A percentile compares a stretch with the other conserved stretches of the same genome.
Conservation (phyloP, 208 protist genomes). For the Herpetomonas samuelpessoai region DNA sequence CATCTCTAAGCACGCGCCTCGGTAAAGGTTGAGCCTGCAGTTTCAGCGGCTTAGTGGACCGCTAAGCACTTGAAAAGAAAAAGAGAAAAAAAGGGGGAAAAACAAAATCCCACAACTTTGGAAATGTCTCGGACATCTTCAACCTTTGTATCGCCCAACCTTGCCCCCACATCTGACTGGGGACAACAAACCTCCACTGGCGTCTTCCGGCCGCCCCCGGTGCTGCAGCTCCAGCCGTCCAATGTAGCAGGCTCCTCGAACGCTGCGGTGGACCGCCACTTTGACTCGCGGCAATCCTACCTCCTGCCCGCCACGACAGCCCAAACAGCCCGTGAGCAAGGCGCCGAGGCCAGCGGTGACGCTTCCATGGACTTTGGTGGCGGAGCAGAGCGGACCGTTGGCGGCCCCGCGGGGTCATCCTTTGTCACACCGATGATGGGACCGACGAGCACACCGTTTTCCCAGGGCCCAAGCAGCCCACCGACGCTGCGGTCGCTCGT, state of each 20-base stretch:
- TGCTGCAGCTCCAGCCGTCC: constrained; percentile 10
- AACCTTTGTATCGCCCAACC: constrained; percentile 57
- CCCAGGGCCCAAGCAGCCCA: too few relatives aligned
- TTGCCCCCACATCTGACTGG: constrained; percentile 60
- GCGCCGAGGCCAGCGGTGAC: background rate
- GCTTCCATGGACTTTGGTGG: background rate
- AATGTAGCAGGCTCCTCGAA: background rate
- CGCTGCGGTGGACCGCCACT: background rate
- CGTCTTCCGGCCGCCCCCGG: constrained; percentile 62
- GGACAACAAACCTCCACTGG: constrained; percentile 58
- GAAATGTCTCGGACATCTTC: constrained; percentile 30
- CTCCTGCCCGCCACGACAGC: background rate
- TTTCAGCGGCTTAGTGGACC: too few relatives aligned
- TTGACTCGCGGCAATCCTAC: background rate
- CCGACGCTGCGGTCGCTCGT: background rate
- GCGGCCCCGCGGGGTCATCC: background rate
- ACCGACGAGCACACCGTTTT: too few relatives aligned
- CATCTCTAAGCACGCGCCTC: too few relatives aligned
- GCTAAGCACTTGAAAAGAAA: too few relatives aligned
- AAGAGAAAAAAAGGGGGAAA: too few relatives aligned
- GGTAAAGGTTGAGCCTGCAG: too few relatives aligned
- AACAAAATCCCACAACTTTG: constrained; percentile 10
- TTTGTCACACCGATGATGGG: background rate
- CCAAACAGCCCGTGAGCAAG: background rate
- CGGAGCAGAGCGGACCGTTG: background rate